Base-by-base conservation (phyloP, 345 rosid species). In the Sapria himalayana region DNA sequence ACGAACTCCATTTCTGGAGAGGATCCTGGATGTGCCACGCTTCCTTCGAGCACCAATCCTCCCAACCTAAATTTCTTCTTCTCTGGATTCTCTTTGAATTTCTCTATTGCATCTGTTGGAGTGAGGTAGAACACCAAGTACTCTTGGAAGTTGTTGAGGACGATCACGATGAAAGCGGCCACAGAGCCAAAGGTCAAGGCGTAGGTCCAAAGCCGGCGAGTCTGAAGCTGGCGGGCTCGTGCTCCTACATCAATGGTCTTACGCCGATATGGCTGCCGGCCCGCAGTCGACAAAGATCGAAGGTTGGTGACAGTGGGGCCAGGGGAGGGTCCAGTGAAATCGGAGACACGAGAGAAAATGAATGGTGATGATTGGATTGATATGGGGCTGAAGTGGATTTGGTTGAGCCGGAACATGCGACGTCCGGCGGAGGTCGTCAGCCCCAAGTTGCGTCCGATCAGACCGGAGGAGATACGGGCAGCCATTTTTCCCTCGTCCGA, bases 41-140 rank as follows among this genome's bases (percentile, higher is more conserved):
- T 82, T 2, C 98, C 98, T 62, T 89, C 98, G 7, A 89, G 85
- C 15, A 89, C 93, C 46, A 89, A 45, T 2, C 98, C 94, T 0
- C 94, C 94, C 58, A 89, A 71, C 18, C 94, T 58, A 41, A 74
- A 89, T 56, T 67, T 76, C 35, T 55, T 67, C 58, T 71, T 82
- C 0, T 74, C 51, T 1, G 91, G 94, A 37, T 78, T 74, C 41
- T 57, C 45, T 3, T 63, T 50, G 66, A 65, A 78, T 42, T 82
- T 76, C 57, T 89, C 85, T 55, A 89, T 68, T 9, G 85, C 91
- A 19, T 89, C 85, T 0, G 81, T 66, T 16, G 93, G 94, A 0
- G 93, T 89, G 5, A 89, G 66, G 59, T 89, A 89, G 35, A 76
- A 89, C 29, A 79, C 94, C 14, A 89, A 54, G 33, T 89, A 91